Evolutionary conservation across 2,329 filamentous ascomycete species (phyloP).

Genomic region (Venturiaceae sp.): DNA sequence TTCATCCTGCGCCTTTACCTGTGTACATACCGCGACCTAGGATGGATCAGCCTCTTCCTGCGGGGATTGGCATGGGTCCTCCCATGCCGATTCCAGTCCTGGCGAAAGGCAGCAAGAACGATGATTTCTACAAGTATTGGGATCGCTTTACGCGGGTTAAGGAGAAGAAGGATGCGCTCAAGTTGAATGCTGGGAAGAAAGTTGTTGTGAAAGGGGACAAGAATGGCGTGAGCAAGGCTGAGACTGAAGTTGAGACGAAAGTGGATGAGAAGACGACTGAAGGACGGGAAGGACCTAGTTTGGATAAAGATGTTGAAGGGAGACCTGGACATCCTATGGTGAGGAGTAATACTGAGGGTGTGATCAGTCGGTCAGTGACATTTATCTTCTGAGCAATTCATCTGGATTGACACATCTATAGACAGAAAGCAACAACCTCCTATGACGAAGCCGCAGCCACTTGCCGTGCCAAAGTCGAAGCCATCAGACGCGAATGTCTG

Average conservation of each 20-base stretch:
- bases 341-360: slow-evolving; percentile 6
- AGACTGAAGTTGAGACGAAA: background rate
- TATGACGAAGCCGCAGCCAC: slow-evolving; percentile 9
- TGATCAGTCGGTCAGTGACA: background rate
- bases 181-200: background rate
- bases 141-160: slow-evolving; percentile 8
- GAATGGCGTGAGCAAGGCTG: background rate
- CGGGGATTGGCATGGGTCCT: background rate
- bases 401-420: background rate
- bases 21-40: background rate
- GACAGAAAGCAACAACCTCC: slow-evolving; percentile 8
- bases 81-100: background rate
- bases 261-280: background rate
- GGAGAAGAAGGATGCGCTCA: slow-evolving; percentile 1
- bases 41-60: slow-evolving; percentile 2
- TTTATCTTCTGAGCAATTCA: background rate
- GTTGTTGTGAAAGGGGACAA: background rate
- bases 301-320: slow-evolving; percentile 8
- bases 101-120: background rate
- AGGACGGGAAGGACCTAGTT: background rate
- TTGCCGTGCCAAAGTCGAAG: slow-evolving; percentile 9
- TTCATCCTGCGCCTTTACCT: background rate
- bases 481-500: slow-evolving; percentile 9
- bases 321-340: slow-evolving; percentile 8
- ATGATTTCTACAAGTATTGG: slow-evolving; percentile 9